phyloP scores from a whole-genome alignment of 306 rosid species.

The Calophaca sinica region DNA sequence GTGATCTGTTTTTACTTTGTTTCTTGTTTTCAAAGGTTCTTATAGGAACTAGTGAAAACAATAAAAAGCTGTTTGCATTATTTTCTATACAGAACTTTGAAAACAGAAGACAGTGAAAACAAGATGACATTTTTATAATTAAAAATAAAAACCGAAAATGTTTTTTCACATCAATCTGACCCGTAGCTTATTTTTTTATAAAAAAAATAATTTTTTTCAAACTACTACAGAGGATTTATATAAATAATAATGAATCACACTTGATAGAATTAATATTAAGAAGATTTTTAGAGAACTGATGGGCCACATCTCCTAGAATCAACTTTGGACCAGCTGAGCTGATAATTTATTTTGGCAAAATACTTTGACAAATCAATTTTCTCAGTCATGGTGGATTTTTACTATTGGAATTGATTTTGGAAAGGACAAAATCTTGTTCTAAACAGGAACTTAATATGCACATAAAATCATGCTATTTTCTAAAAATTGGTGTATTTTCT shows the following conservation, averaged over 20 bases:
- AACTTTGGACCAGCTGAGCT: conserved; percentile 22
- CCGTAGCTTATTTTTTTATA: not conserved
- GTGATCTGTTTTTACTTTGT: not conserved
- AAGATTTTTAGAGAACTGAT: conserved; percentile 13
- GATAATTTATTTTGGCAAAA: conserved; percentile 12
- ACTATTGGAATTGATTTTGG: conserved; percentile 18
- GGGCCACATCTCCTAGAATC: not conserved
- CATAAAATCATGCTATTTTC: conserved; percentile 15
- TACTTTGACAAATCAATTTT: conserved; percentile 22
- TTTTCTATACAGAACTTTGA: no score
- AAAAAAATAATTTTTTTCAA: not conserved
- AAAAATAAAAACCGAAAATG: no score
- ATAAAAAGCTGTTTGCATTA: no score
- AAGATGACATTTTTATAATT: not conserved
- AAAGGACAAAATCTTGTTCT: conserved; percentile 9
- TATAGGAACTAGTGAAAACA: not conserved
- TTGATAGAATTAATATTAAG: conserved; percentile 13
- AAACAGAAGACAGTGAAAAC: not conserved
- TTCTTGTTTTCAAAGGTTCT: not conserved
- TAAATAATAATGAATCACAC: conserved; percentile 16
- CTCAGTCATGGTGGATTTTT: not conserved
- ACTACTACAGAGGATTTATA: not conserved
- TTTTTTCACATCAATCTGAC: not conserved
- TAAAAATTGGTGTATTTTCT: conserved; percentile 20
- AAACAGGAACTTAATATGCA: conserved; percentile 19